Evolutionary conservation across 2,329 filamentous ascomycete species (phyloP).

Genomic region (Pseudofabraea citricarpa): DNA sequence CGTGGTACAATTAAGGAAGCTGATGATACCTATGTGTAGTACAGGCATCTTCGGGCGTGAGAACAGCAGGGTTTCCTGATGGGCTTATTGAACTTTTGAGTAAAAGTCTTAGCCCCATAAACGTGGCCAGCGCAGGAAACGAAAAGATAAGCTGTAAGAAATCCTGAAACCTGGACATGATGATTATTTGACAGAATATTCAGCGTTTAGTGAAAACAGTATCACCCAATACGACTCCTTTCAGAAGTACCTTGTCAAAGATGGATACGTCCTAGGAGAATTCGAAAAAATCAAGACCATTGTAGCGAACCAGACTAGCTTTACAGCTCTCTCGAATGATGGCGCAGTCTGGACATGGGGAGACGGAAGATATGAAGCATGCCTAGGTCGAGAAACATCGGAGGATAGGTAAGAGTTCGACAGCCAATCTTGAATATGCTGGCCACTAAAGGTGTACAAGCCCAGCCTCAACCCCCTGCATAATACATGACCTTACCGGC

Average conservation of each 20-base stretch:
- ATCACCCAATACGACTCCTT: constrained; percentile 16
- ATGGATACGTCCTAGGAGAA: constrained; percentile 1
- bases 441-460: too few relatives aligned
- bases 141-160: neutral
- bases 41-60: neutral
- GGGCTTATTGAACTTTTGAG: neutral
- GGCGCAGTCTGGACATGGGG: constrained; percentile 42
- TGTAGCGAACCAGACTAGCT: constrained; percentile 32
- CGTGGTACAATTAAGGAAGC: neutral
- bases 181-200: too few relatives aligned
- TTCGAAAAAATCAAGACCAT: constrained; percentile 13
- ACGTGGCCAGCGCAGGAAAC: neutral
- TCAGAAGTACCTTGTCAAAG: constrained; percentile 4
- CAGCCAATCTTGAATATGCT: too few relatives aligned
- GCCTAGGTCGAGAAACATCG: constrained; percentile 46
- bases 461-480: constrained; percentile 40
- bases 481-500: constrained; percentile 44
- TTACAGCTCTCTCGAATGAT: constrained; percentile 30
- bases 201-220: neutral
- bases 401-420: constrained; percentile 15
- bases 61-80: neutral
- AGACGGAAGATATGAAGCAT: constrained; percentile 51
- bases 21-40: neutral
- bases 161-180: too few relatives aligned
- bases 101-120: neutral